Evolutionary conservation across 73 alveolate genomes (phyloP), one percentile per base, ranked within the genome.

Genomic region (Tetrahymena malaccensis): DNA sequence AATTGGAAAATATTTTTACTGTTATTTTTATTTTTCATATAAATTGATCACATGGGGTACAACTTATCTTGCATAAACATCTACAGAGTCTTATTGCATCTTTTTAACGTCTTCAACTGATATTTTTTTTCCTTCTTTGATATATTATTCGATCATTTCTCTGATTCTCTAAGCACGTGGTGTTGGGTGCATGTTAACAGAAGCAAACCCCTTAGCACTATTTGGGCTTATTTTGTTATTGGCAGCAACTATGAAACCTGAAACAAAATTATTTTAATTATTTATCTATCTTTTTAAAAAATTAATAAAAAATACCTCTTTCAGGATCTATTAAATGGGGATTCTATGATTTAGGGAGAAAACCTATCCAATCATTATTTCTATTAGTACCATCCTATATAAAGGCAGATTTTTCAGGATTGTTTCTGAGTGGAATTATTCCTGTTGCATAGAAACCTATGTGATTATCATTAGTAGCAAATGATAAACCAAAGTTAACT

Each of bases 181-280:
- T 33, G 97, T 85, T 4, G 95, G 95, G 19, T 50, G 84, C 85
- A 94, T 38, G 15, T 95, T 95, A 43, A 70, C 89, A 70, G 95
- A 85, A 19, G 85, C 70, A 40, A 95, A 93, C 44, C 84, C 95
- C 43, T 95, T 43, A 2, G 56, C 83, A 43, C 83, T 93, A 3
- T 95, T 94, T 21, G 97, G 97, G 0, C 70, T 95, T 22, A 95
- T 84, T 89, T 95, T 95, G 55, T 95, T 95, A 37, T 95, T 95
- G 34, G 95, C 97, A 13, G 83, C 95, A 34, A 95, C 97, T 10
- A 95, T 85, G 35, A 50, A 95, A 50, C 97, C 97, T 55, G 43
- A n/a, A 50, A 50, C 27, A 50, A 19, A 50, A 50, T 70, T 27
- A 56, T 56, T 22, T 56, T 56, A 6, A 13, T 70, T 70, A 70